These are phyloP conservation scores for Colletotrichum sp. DNA, from an alignment of 2,329 filamentous ascomycete species.

Conservation along the genomic window DNA sequence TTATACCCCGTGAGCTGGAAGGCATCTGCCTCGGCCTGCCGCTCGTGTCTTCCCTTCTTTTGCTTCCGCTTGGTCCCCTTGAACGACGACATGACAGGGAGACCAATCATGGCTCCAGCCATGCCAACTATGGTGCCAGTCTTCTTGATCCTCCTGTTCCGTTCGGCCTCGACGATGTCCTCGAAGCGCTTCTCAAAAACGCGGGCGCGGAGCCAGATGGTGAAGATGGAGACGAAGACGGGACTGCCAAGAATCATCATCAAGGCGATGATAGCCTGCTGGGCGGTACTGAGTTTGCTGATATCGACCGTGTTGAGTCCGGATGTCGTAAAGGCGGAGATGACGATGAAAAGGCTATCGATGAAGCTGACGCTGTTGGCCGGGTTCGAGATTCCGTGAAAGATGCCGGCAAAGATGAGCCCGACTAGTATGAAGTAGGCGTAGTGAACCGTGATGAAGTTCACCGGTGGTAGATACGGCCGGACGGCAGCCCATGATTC, in stretches of 20 bases:
- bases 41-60: slow-evolving; percentile 2
- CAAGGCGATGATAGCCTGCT: slow-evolving; percentile 69
- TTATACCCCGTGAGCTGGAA: not conserved
- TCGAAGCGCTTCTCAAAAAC: slow-evolving; percentile 68
- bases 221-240: slow-evolving; percentile 69
- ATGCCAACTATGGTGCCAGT: slow-evolving; percentile 24
- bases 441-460: slow-evolving; percentile 71
- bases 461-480: slow-evolving; percentile 44
- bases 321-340: slow-evolving; percentile 70
- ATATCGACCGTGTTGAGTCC: slow-evolving; percentile 73
- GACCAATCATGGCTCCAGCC: slow-evolving; percentile 26
- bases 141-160: slow-evolving; percentile 33
- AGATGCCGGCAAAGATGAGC: slow-evolving; percentile 63
- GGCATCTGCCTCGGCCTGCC: slow-evolving; percentile 6
- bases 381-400: slow-evolving; percentile 62
- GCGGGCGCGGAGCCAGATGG: slow-evolving; percentile 63
- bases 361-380: slow-evolving; percentile 60
- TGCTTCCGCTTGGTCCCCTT: not conserved
- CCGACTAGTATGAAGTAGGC: slow-evolving; percentile 65
- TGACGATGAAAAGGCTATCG: slow-evolving; percentile 70
- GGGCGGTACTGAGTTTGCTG: slow-evolving; percentile 67
- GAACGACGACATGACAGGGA: slow-evolving; percentile 6
- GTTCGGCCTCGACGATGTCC: slow-evolving; percentile 51
- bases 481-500: slow-evolving; percentile 3
- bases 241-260: slow-evolving; percentile 70